phyloP scores from a whole-genome alignment of 352 stramenopile species.

The Elongisporangium undulatum region DNA sequence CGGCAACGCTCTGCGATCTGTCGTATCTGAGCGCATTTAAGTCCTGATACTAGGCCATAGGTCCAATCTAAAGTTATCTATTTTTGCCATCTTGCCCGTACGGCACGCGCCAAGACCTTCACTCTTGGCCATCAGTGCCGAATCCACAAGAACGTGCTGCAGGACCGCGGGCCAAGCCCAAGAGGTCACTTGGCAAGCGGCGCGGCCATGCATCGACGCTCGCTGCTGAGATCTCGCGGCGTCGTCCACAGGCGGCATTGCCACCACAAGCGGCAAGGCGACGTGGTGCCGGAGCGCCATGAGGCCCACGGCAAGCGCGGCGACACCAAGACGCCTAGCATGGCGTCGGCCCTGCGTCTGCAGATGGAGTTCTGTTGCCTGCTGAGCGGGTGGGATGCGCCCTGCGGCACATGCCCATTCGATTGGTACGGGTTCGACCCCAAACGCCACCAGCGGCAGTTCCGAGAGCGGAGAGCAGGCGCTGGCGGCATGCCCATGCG shows the following conservation, averaged over 20 bases:
- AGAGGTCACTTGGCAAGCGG: background rate
- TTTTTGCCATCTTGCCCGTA: background rate
- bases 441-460: conserved; percentile 11
- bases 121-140: background rate
- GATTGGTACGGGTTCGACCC: conserved; percentile 64
- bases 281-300: conserved; percentile 29
- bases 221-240: background rate
- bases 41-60: conserved; percentile 9
- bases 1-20: conserved; percentile 37
- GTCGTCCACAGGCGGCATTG: background rate
- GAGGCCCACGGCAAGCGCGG: conserved; percentile 28
- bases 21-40: conserved; percentile 57
- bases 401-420: conserved; percentile 60
- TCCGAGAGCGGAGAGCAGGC: conserved; percentile 1
- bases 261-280: conserved; percentile 14
- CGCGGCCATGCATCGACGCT: background rate
- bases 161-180: background rate
- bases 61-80: background rate
- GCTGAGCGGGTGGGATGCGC: conserved; percentile 54
- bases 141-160: background rate
- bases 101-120: background rate
- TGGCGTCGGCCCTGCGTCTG: conserved; percentile 15
- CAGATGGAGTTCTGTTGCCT: conserved; percentile 74
- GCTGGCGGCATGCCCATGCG: conserved; percentile 6
- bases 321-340: background rate